Evolutionary conservation across 352 stramenopile species (phyloP).

Genomic region (Globisporangium camurandrum): DNA sequence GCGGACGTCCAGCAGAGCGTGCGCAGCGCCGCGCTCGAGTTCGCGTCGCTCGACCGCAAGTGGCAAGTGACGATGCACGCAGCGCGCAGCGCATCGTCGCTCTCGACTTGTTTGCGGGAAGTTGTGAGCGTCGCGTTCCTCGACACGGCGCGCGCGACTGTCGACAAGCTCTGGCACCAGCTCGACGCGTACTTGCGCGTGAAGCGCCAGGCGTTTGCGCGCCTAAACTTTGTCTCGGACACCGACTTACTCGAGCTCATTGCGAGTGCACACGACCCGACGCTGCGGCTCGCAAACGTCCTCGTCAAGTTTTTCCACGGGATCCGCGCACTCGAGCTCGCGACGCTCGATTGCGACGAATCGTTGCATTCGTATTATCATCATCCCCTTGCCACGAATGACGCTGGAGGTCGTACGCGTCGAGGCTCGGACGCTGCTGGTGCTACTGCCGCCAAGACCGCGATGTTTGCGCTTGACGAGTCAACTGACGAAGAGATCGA

Average conservation of each 20-base stretch:
- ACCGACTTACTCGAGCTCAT: constrained; percentile 52
- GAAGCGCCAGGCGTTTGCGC: constrained; percentile 47
- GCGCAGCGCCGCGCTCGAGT: constrained; percentile 42
- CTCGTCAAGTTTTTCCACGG: constrained; percentile 48
- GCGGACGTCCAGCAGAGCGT: constrained; percentile 54
- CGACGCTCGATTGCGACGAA: constrained; percentile 10
- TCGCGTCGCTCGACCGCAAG: constrained; percentile 55
- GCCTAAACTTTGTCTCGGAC: constrained; percentile 61
- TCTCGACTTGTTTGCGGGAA: constrained; percentile 49
- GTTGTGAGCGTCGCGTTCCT: constrained; percentile 53
- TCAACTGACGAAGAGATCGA: constrained; percentile 8
- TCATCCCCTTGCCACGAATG: too few relatives aligned
- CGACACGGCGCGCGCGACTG: constrained; percentile 23
- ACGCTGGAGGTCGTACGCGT: not conserved
- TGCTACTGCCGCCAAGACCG: not conserved
- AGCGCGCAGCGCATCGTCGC: constrained; percentile 33
- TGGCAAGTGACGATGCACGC: constrained; percentile 64
- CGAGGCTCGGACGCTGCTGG: not conserved
- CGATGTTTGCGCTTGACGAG: constrained; percentile 7
- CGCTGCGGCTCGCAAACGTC: constrained; percentile 23
- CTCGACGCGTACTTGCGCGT: constrained; percentile 46
- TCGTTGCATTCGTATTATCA: too few relatives aligned
- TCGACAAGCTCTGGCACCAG: constrained; percentile 52
- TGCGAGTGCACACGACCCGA: constrained; percentile 27
- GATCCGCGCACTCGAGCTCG: constrained; percentile 26